Evolutionary conservation across 2,329 filamentous ascomycete species (phyloP).

Genomic region (Pezicula neosporulosa): DNA sequence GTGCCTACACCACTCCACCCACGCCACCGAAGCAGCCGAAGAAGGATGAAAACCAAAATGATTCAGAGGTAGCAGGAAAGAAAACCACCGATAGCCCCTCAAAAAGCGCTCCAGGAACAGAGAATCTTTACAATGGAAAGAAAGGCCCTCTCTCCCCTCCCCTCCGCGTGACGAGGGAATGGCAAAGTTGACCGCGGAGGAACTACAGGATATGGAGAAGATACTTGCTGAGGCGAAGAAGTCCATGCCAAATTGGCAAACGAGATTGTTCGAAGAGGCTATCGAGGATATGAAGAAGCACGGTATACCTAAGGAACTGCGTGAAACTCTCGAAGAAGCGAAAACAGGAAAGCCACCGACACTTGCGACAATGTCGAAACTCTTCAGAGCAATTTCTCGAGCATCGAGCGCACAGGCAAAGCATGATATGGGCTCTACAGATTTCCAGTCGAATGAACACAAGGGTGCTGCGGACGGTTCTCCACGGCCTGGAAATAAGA

Average conservation of each 20-base stretch:
- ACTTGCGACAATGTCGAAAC: conserved; percentile 23
- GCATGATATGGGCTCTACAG: conserved; percentile 19
- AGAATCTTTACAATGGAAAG: conserved; percentile 40
- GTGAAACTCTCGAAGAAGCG: conserved; percentile 30
- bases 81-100: conserved; percentile 26
- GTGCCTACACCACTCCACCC: conserved; percentile 14
- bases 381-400: conserved; percentile 30
- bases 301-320: conserved; percentile 62
- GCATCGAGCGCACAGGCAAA: conserved; percentile 25
- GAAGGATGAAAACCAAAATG: conserved; percentile 18
- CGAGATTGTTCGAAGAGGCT: conserved; percentile 53
- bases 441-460: conserved; percentile 19
- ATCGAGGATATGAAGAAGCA: conserved; percentile 61
- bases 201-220: conserved; percentile 55
- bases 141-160: conserved; percentile 33
- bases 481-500: conserved; percentile 26
- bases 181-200: conserved; percentile 45
- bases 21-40: conserved; percentile 12
- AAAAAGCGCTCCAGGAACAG: conserved; percentile 35
- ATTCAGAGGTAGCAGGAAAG: conserved; percentile 25
- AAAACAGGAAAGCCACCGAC: conserved; percentile 20
- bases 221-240: conserved; percentile 53
- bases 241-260: conserved; percentile 59
- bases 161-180: conserved; percentile 25
- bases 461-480: conserved; percentile 12